phyloP scores from a whole-genome alignment of 441 rosid genomes.

The Eruca vesicaria region DNA sequence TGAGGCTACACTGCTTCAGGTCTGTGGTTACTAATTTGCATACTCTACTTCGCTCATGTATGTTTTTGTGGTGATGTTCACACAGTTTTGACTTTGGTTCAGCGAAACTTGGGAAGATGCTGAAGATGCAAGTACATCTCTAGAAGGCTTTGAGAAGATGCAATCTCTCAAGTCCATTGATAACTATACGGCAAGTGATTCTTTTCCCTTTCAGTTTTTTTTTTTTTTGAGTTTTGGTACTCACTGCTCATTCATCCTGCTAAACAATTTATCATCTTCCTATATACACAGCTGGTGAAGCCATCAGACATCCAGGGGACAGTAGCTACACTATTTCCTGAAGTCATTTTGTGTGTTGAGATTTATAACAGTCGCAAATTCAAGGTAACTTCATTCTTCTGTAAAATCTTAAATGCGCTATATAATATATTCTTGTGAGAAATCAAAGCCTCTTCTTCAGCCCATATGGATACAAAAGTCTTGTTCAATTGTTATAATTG shows the following conservation, averaged over 20 bases:
- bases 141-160: slow-evolving; percentile 48
- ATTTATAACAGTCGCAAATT: slow-evolving; percentile 50
- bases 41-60: slow-evolving; percentile 9
- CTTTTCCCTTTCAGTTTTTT: neutral
- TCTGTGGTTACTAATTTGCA: slow-evolving; percentile 31
- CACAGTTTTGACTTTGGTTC: slow-evolving; percentile 21
- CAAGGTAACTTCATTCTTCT: slow-evolving; percentile 50
- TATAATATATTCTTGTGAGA: neutral
- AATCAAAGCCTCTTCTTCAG: neutral
- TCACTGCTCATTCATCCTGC: neutral
- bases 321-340: slow-evolving; percentile 46
- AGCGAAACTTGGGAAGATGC: slow-evolving; percentile 39
- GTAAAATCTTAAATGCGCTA: neutral
- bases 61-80: slow-evolving; percentile 27
- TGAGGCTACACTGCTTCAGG: slow-evolving; percentile 67
- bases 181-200: slow-evolving; percentile 39
- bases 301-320: slow-evolving; percentile 41
- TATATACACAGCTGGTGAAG: slow-evolving; percentile 42
- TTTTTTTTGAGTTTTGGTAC: neutral
- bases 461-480: neutral
- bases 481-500: neutral
- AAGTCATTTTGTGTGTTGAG: slow-evolving; percentile 74
- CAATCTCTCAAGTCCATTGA: slow-evolving; percentile 53
- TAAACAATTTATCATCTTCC: neutral
- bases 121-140: slow-evolving; percentile 34